Conservation (phyloP, 2,329 filamentous ascomycete genomes). For the Coniochaeta sp. region DNA sequence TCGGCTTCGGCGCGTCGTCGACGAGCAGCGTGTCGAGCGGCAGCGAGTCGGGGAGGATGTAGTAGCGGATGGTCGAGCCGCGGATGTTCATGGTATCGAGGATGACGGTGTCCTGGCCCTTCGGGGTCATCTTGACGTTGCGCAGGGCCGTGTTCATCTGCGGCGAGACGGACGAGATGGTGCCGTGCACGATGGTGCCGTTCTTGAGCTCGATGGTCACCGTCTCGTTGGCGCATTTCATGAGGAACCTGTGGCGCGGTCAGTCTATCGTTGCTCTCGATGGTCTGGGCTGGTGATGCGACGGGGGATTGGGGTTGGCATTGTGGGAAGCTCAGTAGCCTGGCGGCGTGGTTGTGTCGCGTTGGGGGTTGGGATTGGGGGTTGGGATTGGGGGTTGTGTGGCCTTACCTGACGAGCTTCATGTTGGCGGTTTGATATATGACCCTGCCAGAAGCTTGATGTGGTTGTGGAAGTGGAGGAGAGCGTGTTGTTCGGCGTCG, state of each 20-base stretch:
- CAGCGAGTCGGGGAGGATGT: slow-evolving; percentile 90
- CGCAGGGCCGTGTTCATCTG: slow-evolving; percentile 98
- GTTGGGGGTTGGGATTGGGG: too few relatives aligned
- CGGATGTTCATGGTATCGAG: slow-evolving; percentile 96
- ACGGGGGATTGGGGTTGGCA: too few relatives aligned
- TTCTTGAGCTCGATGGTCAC: slow-evolving; percentile 98
- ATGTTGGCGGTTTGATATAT: slow-evolving; percentile 46
- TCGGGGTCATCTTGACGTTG: slow-evolving; percentile 92
- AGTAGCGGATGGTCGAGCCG: slow-evolving; percentile 45
- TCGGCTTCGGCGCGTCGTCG: slow-evolving; percentile 94
- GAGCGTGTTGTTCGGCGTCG: too few relatives aligned
- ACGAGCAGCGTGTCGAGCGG: slow-evolving; percentile 92
- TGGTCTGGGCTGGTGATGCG: neutral
- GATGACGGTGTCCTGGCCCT: slow-evolving; percentile 77
- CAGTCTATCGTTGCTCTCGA: slow-evolving; percentile 8
- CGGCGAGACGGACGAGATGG: slow-evolving; percentile 91
- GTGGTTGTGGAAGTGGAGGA: neutral
- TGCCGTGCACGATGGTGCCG: slow-evolving; percentile 94
- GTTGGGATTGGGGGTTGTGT: too few relatives aligned
- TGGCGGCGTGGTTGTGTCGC: too few relatives aligned
- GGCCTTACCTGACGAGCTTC: slow-evolving; percentile 91
- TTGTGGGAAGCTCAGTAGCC: too few relatives aligned
- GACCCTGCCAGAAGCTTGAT: neutral
- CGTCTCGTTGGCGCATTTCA: slow-evolving; percentile 99
- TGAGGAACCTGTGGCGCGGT: slow-evolving; percentile 74